phyloP scores from a whole-genome alignment of 1,139 yeast genomes.

The Pichia sp. region DNA sequence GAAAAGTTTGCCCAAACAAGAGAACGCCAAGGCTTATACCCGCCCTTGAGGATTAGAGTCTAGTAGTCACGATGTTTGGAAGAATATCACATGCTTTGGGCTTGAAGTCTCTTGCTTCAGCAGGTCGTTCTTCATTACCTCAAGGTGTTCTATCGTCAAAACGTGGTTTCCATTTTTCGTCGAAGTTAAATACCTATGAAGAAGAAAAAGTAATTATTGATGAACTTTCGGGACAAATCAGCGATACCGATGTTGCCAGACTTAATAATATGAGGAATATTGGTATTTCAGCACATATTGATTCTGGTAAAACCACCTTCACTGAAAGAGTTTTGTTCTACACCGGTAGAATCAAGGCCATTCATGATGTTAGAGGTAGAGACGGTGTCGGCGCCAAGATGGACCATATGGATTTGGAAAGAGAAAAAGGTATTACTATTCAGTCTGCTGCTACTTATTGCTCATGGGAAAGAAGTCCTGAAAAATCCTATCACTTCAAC shows the following conservation, averaged over 20 bases:
- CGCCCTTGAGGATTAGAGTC: neutral
- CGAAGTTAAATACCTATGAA: slow-evolving; percentile 43
- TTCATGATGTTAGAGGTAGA: slow-evolving; percentile 96
- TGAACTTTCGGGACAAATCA: slow-evolving; percentile 46
- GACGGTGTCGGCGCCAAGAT: slow-evolving; percentile 98
- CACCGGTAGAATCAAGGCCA: slow-evolving; percentile 95
- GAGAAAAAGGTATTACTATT: slow-evolving; percentile 97
- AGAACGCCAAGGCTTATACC: neutral
- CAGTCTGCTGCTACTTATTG: slow-evolving; percentile 99
- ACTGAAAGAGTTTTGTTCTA: slow-evolving; percentile 95
- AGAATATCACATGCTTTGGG: slow-evolving; percentile 10
- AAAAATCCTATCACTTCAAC: slow-evolving; percentile 72
- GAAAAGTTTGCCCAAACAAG: neutral
- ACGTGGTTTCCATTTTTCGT: slow-evolving; percentile 26
- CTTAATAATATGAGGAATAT: slow-evolving; percentile 75
- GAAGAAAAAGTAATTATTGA: slow-evolving; percentile 69
- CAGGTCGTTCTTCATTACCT: slow-evolving; percentile 10
- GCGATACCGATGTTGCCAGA: slow-evolving; percentile 53
- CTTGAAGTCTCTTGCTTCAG: slow-evolving; percentile 7
- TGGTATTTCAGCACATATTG: slow-evolving; percentile 97
- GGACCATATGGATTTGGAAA: slow-evolving; percentile 97
- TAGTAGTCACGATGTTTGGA: slow-evolving; percentile 16
- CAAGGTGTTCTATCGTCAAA: slow-evolving; percentile 3
- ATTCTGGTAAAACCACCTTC: slow-evolving; percentile 94
- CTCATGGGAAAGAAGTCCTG: slow-evolving; percentile 78